Base-by-base conservation (phyloP, 2,329 filamentous ascomycete species). In the Penicillium sp. region DNA sequence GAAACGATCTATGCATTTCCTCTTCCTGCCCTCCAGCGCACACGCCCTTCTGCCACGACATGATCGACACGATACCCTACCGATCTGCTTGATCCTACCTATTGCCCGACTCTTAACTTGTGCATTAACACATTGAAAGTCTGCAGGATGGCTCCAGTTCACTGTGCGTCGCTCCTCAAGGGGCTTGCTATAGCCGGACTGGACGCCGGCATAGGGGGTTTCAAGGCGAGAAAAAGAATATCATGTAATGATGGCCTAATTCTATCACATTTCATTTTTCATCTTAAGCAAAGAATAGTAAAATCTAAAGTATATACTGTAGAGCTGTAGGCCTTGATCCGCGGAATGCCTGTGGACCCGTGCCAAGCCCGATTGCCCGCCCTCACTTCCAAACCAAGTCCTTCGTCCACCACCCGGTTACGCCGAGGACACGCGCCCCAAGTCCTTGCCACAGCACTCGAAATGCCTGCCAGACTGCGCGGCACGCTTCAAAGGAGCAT, bases 391-490 rank as follows among this genome's bases (percentile, higher is more conserved):
- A 58, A 48, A 56, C 48, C 57, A 48, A 52, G 44, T 19, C 37
- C 60, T 58, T 52, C 58, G 37, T 59, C 52, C 42, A 54, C 55
- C 49, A 42, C 47, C 43, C 49, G 13, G 39, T 22, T 16, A 31
- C 21, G 39, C 19, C 29, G 29, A 45, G 50, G 43, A 45, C 14
- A 52, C 55, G 49, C 54, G 49, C 42, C 52, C 47, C 46, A 44
- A 13, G 7, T 51, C 46, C 45, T 47, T 35, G 24, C 27, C 42
- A 45, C 19, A 42, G 54, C 37, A 44, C 49, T 51, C 66, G 13
- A 33, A 73, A 78, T 78, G 75, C 74, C 75, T 58, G 65, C 71
- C 52, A 76, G 71, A 69, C 59, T 76, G 54, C 71, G 72, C 65
- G 65, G 68, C 56, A 64, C 71, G 60, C 68, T 77, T 52, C 42